Evolutionary conservation across 2,329 filamentous ascomycete genomes (phyloP).

Genomic region (Cucurbitaria berberidis): DNA sequence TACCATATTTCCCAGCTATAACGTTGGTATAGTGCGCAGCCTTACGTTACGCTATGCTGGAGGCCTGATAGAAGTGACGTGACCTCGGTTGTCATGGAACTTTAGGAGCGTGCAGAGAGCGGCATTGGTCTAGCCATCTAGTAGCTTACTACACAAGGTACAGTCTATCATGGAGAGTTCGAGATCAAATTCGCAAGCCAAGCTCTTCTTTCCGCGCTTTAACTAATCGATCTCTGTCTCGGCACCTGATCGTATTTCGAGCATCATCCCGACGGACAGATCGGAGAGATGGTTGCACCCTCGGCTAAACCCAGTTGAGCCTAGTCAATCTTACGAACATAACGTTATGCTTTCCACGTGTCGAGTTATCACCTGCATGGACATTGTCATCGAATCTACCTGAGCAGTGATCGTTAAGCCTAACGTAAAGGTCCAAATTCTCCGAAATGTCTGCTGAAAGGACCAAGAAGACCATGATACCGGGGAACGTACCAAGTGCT

Average conservation of each 20-base stretch:
- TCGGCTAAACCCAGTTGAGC: conserved; percentile 9
- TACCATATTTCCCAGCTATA: neutral
- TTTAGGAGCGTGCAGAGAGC: too few relatives aligned
- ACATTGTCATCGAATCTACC: neutral
- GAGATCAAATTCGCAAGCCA: too few relatives aligned
- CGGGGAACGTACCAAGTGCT: conserved; percentile 23
- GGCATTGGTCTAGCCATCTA: too few relatives aligned
- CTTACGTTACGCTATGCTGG: neutral
- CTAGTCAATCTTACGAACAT: conserved; percentile 19
- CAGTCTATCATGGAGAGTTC: too few relatives aligned
- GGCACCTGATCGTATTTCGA: too few relatives aligned
- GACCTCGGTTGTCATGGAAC: too few relatives aligned
- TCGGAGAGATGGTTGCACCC: conserved; percentile 3
- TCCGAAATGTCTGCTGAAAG: conserved; percentile 32
- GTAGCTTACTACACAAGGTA: too few relatives aligned
- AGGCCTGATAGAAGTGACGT: neutral
- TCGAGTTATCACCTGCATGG: conserved; percentile 14
- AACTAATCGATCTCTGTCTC: too few relatives aligned
- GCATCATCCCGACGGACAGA: too few relatives aligned
- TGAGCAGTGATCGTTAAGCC: neutral
- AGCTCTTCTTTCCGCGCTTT: too few relatives aligned
- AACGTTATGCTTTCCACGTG: conserved; percentile 31
- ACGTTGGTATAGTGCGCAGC: neutral
- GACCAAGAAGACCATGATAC: conserved; percentile 28
- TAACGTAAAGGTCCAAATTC: conserved; percentile 13